Percentiles rank a stretch among this genome's conserved stretches.
phyloP scores from a whole-genome alignment of 75 land plant species.

The Picea sitchensis region DNA sequence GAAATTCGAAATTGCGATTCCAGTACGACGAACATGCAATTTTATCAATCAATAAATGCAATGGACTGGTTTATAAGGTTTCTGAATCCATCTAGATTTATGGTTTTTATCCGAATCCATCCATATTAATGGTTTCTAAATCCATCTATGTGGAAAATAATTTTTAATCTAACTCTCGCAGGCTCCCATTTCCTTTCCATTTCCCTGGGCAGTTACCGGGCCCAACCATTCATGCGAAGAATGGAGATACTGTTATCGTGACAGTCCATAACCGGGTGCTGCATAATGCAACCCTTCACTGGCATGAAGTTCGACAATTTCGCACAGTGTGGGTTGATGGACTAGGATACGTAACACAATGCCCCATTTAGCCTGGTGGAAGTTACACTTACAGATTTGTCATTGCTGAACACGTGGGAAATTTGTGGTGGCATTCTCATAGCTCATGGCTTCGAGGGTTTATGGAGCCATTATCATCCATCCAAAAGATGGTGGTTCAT shows the following conservation, averaged over 20 bases:
- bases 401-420: constrained; percentile 31
- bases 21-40: no score
- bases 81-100: no score
- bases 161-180: no score
- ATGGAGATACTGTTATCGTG: background rate
- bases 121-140: no score
- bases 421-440: constrained; percentile 58
- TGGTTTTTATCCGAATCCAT: no score
- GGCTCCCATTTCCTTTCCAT: no score
- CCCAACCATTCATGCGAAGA: background rate
- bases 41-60: no score
- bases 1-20: no score
- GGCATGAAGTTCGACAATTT: constrained; percentile 36
- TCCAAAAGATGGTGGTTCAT: constrained; percentile 22
- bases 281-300: background rate
- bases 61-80: no score
- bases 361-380: constrained; percentile 35
- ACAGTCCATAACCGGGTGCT: background rate
- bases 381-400: constrained; percentile 33
- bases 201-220: background rate
- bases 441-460: constrained; percentile 44
- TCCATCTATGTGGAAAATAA: no score
- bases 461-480: constrained; percentile 34
- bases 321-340: constrained; percentile 48
- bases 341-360: constrained; percentile 40